A percentile compares a stretch with the other conserved stretches of the same genome.
These are phyloP conservation scores for Prunus padus DNA, from an alignment of 306 rosid species.

Conservation along the genomic window DNA sequence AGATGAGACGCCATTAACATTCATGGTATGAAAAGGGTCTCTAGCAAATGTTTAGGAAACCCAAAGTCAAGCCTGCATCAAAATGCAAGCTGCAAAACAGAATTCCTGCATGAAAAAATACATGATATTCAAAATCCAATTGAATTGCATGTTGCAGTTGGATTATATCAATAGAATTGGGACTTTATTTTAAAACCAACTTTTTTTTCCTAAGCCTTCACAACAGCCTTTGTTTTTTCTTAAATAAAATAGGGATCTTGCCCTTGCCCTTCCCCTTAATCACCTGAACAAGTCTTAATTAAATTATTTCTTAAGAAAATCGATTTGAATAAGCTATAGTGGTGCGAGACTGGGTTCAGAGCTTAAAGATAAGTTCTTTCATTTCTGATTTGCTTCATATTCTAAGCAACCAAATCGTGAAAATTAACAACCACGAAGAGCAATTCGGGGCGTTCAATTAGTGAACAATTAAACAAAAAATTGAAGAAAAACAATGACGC, in stretches of 20 bases:
- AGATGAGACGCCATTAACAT: conserved; percentile 25
- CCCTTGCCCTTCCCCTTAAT: not conserved
- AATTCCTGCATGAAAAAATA: not conserved
- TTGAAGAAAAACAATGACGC: not conserved
- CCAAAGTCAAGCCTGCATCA: conserved; percentile 2
- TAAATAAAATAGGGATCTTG: not conserved
- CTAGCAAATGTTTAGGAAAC: not conserved
- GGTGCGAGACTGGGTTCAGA: not conserved
- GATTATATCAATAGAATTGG: not conserved
- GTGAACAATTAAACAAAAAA: not conserved
- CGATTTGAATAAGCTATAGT: not conserved
- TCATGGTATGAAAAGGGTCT: conserved; percentile 33
- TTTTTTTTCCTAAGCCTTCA: not conserved
- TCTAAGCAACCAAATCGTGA: not conserved
- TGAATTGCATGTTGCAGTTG: not conserved
- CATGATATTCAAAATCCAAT: not conserved
- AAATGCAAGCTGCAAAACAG: not conserved
- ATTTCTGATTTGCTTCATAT: not conserved
- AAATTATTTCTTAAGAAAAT: not conserved
- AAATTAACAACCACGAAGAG: not conserved
- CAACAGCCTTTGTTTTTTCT: not conserved
- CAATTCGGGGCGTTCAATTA: not conserved
- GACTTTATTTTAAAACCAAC: not conserved
- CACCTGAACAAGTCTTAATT: not conserved
- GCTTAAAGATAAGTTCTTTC: not conserved